Base-by-base conservation (phyloP, 2,329 filamentous ascomycete species). In the Byssoonygena ceratinophila region DNA sequence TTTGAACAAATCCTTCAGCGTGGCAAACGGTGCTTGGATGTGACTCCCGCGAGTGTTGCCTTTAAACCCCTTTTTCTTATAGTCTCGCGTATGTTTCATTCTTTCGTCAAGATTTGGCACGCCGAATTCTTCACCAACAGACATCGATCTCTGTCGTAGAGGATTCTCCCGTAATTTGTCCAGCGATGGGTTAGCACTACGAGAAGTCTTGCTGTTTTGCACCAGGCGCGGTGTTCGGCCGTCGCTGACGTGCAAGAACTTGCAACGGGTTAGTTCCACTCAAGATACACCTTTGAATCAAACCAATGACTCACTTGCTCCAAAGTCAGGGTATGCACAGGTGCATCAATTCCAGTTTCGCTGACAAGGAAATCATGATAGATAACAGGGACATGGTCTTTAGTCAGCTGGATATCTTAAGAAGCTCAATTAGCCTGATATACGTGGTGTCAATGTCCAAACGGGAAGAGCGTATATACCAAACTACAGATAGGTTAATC, bases 291-390 rank as follows among this genome's bases (percentile, higher is more conserved):
- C 20, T 27, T 27, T 12, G 5, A 25, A 9, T 37, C 20, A 29
- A 20, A 5, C 8, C 20, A 12, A 36, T 32, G 20, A 56, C 57
- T 40, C 51, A 66, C 63, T 75, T 96, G 92, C 64, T 98, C 91
- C 3, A 97, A 73, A 0, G 92, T 98, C 58, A 98, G 74, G 0
- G 88, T 94, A 65, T 98, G 92, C 1, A 98, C 91, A 0, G 92
- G 92, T 0, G 92, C 92, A 64, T 98, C 92, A 51, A 96, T 92
- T 8, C 94, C 92, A 0, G 92, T 97, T 70, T 98, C 92, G 64
- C 89, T 95, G 66, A 98, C 92, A 12, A 97, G 76, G 64, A 98
- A 98, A 68, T 98, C 92, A 65, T 98, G 92, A 65, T 98, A 98
- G 62, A 98, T 95, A 58, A 98, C 91, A 0, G 92, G 92, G 1